These are phyloP conservation scores for Rhododendron ovatum DNA, from an alignment of 148 eudicot genomes.

Conservation along the genomic window DNA sequence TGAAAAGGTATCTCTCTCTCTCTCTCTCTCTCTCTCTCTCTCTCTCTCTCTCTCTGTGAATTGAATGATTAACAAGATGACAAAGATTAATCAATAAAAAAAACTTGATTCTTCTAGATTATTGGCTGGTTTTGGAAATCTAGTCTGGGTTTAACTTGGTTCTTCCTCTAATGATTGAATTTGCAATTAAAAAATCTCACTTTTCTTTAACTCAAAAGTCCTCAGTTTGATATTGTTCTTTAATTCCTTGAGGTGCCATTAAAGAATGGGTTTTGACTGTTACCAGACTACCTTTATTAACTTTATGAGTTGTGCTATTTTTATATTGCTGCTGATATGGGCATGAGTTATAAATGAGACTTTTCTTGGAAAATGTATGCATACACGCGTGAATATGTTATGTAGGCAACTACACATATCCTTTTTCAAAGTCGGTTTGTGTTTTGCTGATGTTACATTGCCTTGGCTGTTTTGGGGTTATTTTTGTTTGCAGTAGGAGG, in stretches of 20 bases:
- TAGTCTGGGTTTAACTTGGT: constrained; percentile 45
- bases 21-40: constrained; percentile 23
- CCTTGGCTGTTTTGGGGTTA: constrained; percentile 4
- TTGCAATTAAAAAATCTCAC: constrained; percentile 26
- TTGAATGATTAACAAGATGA: constrained; percentile 9
- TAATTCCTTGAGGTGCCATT: constrained; percentile 33
- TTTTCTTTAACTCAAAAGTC: constrained; percentile 26
- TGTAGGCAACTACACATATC: background rate
- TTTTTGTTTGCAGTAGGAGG: background rate
- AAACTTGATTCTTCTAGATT: constrained; percentile 15
- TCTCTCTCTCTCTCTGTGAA: constrained; percentile 9
- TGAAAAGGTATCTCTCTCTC: constrained; percentile 16
- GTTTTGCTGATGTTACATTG: constrained; percentile 10
- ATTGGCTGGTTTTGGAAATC: constrained; percentile 40
- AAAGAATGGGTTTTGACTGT: constrained; percentile 55
- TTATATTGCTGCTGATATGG: constrained; percentile 39
- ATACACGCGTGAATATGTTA: constrained; percentile 6
- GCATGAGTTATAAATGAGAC: constrained; percentile 33
- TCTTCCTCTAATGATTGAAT: constrained; percentile 41
- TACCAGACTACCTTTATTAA: constrained; percentile 18
- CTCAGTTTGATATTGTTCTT: constrained; percentile 29
- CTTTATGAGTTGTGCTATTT: constrained; percentile 24
- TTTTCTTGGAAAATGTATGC: background rate
- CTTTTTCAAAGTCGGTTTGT: constrained; percentile 3
- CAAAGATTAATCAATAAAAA: background rate